Conservation (phyloP, 1,284 basidiomycete species). For the Cerrena zonata region DNA sequence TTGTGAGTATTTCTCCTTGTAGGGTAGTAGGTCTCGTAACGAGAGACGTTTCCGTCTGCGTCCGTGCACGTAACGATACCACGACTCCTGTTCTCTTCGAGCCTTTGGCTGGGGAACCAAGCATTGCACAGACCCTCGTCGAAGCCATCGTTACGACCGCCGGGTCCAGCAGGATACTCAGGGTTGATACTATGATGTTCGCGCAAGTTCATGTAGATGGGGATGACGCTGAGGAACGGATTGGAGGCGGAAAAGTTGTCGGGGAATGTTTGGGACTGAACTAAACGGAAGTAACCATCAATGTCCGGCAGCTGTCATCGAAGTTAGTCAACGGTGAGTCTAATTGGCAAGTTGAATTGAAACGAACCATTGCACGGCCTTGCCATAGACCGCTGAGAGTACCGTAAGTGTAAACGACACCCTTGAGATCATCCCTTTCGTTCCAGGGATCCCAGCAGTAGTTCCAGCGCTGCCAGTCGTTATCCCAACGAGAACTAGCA, state of each 20-base stretch:
- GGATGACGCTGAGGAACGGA: conserved; percentile 34
- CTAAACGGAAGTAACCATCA: conserved; percentile 28
- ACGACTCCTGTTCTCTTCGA: conserved; percentile 23
- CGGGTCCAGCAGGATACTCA: conserved; percentile 26
- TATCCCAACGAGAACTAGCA: conserved; percentile 46
- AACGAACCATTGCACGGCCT: conserved; percentile 51
- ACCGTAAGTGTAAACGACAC: conserved; percentile 45
- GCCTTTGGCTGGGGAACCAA: conserved; percentile 40
- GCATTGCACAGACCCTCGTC: conserved; percentile 50
- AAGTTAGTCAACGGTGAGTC: neutral
- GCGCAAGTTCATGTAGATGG: conserved; percentile 49
- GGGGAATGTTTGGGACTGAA: conserved; percentile 26
- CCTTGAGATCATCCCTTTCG: conserved; percentile 34
- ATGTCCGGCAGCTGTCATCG: conserved; percentile 30
- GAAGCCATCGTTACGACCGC: conserved; percentile 22
- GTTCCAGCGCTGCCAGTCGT: conserved; percentile 51
- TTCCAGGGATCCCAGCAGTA: conserved; percentile 43
- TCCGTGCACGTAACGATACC: conserved; percentile 16
- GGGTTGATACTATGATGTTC: conserved; percentile 51
- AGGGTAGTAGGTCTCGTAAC: conserved; percentile 33
- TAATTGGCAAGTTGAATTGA: neutral
- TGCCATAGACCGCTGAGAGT: conserved; percentile 52
- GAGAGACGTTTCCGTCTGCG: conserved; percentile 15
- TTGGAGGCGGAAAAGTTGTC: conserved; percentile 32
- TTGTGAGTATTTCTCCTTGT: conserved; percentile 37